Base-by-base conservation (phyloP, 805 yeast species). In the Cyberlindnera saturnus region DNA sequence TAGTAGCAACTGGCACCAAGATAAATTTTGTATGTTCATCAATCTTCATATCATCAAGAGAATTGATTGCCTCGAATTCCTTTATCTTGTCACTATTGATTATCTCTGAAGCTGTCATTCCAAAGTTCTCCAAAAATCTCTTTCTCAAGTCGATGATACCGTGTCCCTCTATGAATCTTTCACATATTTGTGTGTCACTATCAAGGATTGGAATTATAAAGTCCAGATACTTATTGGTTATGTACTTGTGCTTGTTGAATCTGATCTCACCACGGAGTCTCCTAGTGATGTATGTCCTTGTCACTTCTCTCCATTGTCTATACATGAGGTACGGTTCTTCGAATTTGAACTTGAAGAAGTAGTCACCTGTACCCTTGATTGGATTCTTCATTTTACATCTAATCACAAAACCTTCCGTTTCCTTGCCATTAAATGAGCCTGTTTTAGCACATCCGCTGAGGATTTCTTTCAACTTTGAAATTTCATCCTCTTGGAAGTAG, bases 301-400 rank as follows among this genome's bases (percentile, higher is more conserved):
- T 88, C 2, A 80, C 85, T 56, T 93, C 98, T 51, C 99, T 74
- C 77, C 95, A 79, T 53, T 85, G 86, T 45, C 99, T 73, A 62
- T 89, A 93, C 74, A 93, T 74, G 36, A 89, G 65, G 59, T 93
- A 93, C 0, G 99, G 99, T 64, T 93, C 96, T 52, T 89, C 96
- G 61, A 93, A 93, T 63, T 93, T 93, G 67, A 70, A 93, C 64
- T 93, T 93, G 77, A 89, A 93, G 63, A 91, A 86, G 55, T 75
- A 88, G 49, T 81, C 86, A 11, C 47, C 10, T 4, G 10, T 15
- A 6, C 30, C 47, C 2, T 43, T 32, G 1, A 49, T 45, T 18
- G 47, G 45, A 0, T 38, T 48, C 6, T 46, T 49, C 7, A 52
- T 44, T 37, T 73, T 70, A 53, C 90, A 78, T 43, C 99, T 72